Percentiles rank a stretch among this genome's conserved stretches.
phyloP scores from a whole-genome alignment of 2,329 filamentous ascomycete genomes.

The Curvularia sp. region DNA sequence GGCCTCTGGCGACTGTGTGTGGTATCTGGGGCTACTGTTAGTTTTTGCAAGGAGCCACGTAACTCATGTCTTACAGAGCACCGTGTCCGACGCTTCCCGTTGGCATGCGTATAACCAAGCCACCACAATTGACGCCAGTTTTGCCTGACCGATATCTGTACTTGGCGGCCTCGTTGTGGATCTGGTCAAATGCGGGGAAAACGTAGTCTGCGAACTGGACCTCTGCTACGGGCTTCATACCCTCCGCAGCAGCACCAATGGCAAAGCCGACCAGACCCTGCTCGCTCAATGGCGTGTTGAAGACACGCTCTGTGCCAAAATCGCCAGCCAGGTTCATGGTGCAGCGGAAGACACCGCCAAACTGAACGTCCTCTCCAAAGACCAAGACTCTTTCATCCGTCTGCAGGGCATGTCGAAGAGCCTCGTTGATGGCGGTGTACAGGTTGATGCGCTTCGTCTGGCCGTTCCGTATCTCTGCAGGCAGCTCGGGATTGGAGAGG shows the following conservation, averaged over 20 bases:
- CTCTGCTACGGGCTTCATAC: constrained; percentile 91
- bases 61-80: constrained; percentile 62
- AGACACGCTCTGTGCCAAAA: constrained; percentile 87
- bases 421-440: constrained; percentile 92
- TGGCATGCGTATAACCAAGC: constrained; percentile 88
- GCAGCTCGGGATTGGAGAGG: constrained; percentile 74
- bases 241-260: constrained; percentile 86
- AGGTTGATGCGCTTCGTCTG: constrained; percentile 88
- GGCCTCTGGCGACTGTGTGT: constrained; percentile 87
- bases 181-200: constrained; percentile 89
- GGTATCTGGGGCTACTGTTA: constrained; percentile 62
- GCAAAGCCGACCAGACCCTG: constrained; percentile 95
- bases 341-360: constrained; percentile 94
- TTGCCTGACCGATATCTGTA: constrained; percentile 76
- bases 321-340: constrained; percentile 89
- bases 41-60: background rate
- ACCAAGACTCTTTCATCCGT: constrained; percentile 86
- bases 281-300: constrained; percentile 94
- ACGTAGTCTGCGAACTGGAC: constrained; percentile 97
- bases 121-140: constrained; percentile 66
- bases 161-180: constrained; percentile 93
- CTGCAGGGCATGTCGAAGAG: constrained; percentile 79
- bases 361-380: constrained; percentile 96
- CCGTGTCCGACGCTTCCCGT: constrained; percentile 90
- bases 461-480: constrained; percentile 68